Evolutionary conservation across 192 early-diverging fungal species (phyloP).

Genomic region (Podila epigama): DNA sequence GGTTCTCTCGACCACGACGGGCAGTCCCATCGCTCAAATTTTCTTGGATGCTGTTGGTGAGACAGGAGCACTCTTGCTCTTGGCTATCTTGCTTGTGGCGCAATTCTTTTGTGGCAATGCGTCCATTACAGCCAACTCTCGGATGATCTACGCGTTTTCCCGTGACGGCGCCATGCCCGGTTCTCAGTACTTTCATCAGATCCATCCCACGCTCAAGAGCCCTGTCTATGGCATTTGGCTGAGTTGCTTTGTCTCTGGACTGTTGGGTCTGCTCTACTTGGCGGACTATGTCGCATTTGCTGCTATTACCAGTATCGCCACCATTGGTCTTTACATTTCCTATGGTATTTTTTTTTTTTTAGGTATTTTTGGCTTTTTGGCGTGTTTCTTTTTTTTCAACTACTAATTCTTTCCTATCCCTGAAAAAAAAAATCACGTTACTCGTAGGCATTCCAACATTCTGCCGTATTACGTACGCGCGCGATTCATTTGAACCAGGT

Average conservation of each 20-base stretch:
- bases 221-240: slow-evolving; percentile 48
- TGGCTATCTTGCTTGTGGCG: slow-evolving; percentile 49
- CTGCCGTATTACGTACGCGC: slow-evolving; percentile 46
- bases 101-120: slow-evolving; percentile 56
- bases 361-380: not conserved
- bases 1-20: slow-evolving; percentile 20
- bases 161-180: slow-evolving; percentile 58
- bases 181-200: slow-evolving; percentile 48
- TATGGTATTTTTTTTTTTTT: slow-evolving; percentile 38
- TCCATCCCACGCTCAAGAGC: slow-evolving; percentile 44
- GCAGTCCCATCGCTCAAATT: slow-evolving; percentile 49
- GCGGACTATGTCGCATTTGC: slow-evolving; percentile 43
- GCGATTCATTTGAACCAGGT: slow-evolving; percentile 46
- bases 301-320: slow-evolving; percentile 56
- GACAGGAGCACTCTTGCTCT: slow-evolving; percentile 36
- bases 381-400: not conserved
- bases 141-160: slow-evolving; percentile 58
- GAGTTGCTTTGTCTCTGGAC: slow-evolving; percentile 36
- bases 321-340: slow-evolving; percentile 56
- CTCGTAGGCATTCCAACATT: slow-evolving; percentile 43
- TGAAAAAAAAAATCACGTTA: not conserved
- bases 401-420: not conserved
- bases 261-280: slow-evolving; percentile 53
- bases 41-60: slow-evolving; percentile 47
- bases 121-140: slow-evolving; percentile 47